phyloP scores from a whole-genome alignment of 2,329 filamentous ascomycete species.

The Aspergillus sp. region DNA sequence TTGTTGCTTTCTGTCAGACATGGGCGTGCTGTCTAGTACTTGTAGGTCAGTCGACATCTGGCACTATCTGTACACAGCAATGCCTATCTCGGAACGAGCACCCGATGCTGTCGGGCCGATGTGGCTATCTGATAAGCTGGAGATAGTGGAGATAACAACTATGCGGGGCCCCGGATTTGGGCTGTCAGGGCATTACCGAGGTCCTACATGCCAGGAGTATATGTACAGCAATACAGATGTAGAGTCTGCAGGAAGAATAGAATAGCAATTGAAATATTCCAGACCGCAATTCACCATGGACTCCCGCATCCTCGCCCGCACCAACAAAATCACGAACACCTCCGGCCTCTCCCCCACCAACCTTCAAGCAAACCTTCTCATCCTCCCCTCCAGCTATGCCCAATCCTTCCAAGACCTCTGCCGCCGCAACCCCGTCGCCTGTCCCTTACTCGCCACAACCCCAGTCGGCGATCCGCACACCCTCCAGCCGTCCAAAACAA shows the following conservation, averaged over 20 bases:
- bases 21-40: background rate
- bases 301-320: constrained; percentile 40
- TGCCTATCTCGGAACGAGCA: background rate
- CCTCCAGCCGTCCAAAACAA: constrained; percentile 16
- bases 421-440: constrained; percentile 56
- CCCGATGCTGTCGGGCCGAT: constrained; percentile 6
- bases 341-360: constrained; percentile 50
- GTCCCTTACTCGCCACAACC: constrained; percentile 51
- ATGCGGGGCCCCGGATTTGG: constrained; percentile 9
- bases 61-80: background rate
- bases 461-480: constrained; percentile 31
- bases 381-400: constrained; percentile 53
- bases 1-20: too few relatives aligned
- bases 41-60: constrained; percentile 3
- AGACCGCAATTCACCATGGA: constrained; percentile 25
- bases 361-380: constrained; percentile 57
- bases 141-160: constrained; percentile 6
- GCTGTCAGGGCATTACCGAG: too few relatives aligned
- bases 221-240: too few relatives aligned
- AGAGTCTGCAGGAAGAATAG: too few relatives aligned
- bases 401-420: constrained; percentile 54
- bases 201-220: too few relatives aligned
- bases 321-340: constrained; percentile 40
- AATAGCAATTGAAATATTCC: background rate
- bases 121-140: background rate